These are phyloP conservation scores for Phylloporus sp. DNA, from an alignment of 768 basidiomycete genomes.

Conservation along the genomic window DNA sequence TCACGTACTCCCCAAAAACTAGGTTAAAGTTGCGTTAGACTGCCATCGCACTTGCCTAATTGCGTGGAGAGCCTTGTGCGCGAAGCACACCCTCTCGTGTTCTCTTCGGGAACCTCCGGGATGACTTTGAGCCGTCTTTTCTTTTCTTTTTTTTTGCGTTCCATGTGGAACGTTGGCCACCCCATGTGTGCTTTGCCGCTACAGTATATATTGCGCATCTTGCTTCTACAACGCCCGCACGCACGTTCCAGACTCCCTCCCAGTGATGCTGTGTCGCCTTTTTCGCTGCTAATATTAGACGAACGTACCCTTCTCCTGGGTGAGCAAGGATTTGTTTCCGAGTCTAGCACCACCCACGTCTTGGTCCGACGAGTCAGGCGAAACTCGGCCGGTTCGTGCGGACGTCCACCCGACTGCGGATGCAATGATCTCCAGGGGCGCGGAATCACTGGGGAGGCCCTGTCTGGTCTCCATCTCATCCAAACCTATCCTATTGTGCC, in stretches of 20 bases:
- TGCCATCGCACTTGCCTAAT: neutral
- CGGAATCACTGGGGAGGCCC: no score
- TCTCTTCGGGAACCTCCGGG: neutral
- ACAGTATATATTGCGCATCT: no score
- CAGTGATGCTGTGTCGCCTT: no score
- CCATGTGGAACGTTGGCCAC: no score
- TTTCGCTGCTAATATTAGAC: no score
- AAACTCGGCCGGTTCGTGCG: neutral
- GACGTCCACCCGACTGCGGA: neutral
- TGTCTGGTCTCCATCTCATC: neutral
- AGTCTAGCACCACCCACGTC: no score
- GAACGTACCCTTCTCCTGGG: neutral
- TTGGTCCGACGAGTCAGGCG: no score
- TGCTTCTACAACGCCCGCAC: no score
- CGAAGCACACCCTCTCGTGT: no score
- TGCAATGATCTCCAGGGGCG: neutral
- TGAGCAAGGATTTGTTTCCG: neutral
- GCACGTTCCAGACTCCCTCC: no score
- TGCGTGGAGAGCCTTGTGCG: neutral
- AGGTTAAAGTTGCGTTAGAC: neutral
- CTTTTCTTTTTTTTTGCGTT: no score
- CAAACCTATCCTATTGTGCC: neutral
- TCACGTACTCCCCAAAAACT: neutral
- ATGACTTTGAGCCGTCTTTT: neutral
- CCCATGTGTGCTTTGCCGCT: no score